Evolutionary conservation across 2,329 filamentous ascomycete genomes (phyloP).

Genomic region (Ophiostoma tasmaniense): DNA sequence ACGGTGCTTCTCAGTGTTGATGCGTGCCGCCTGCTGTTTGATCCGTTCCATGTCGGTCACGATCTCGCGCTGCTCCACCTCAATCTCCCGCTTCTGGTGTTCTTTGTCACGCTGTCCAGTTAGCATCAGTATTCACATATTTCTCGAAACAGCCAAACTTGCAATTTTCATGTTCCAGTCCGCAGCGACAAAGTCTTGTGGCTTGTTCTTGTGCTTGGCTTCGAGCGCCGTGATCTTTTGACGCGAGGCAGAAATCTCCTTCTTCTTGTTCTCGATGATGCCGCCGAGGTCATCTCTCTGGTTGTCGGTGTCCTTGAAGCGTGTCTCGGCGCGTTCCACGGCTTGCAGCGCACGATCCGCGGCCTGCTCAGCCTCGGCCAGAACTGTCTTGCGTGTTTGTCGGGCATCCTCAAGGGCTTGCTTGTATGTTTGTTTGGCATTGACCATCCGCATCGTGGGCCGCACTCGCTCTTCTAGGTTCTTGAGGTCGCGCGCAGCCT

Average conservation of each 20-base stretch:
- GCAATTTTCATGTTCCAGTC: conserved; percentile 62
- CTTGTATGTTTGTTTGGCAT: conserved; percentile 60
- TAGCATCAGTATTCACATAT: conserved; percentile 18
- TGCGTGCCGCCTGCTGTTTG: conserved; percentile 6
- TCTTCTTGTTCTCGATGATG: conserved; percentile 40
- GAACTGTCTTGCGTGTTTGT: conserved; percentile 42
- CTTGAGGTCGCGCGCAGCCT: conserved; percentile 41
- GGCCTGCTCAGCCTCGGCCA: conserved; percentile 46
- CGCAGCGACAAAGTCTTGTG: conserved; percentile 58
- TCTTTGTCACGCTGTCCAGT: conserved; percentile 44
- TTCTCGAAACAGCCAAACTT: neutral
- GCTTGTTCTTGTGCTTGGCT: conserved; percentile 51
- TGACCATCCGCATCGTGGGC: conserved; percentile 62
- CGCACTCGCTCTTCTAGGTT: conserved; percentile 50
- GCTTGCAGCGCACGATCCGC: conserved; percentile 38
- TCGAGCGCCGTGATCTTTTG: conserved; percentile 55
- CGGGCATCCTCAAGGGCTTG: conserved; percentile 48
- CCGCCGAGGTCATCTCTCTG: conserved; percentile 46
- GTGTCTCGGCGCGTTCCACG: conserved; percentile 31
- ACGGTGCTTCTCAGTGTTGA: conserved; percentile 18
- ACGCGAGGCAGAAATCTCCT: conserved; percentile 42
- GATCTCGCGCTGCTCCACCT: conserved; percentile 34
- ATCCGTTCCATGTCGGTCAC: conserved; percentile 18
- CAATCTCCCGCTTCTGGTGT: conserved; percentile 44
- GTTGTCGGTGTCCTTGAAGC: conserved; percentile 40